Percentiles rank a stretch among this genome's conserved stretches.
phyloP scores from a whole-genome alignment of 805 yeast genomes.

The Candida glaebosa region DNA sequence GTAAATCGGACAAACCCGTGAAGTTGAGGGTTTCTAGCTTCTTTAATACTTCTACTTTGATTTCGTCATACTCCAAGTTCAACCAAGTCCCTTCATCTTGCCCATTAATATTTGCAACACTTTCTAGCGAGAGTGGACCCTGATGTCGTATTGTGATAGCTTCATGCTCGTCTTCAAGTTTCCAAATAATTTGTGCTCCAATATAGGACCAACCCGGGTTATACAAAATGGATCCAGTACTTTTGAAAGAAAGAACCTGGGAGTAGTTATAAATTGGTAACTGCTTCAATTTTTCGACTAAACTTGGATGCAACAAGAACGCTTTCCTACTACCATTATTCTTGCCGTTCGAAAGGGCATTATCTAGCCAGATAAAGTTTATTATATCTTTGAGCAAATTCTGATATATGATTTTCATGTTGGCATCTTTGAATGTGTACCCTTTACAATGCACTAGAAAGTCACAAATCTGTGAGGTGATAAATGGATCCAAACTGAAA shows the following conservation, averaged over 20 bases:
- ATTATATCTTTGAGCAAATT: conserved; percentile 53
- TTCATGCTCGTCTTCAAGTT: conserved; percentile 40
- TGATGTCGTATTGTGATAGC: conserved; percentile 38
- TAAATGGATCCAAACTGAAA: conserved; percentile 41
- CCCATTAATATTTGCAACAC: conserved; percentile 29
- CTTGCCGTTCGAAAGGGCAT: conserved; percentile 34
- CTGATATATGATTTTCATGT: conserved; percentile 38
- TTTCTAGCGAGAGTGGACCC: conserved; percentile 50
- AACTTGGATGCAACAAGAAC: conserved; percentile 33
- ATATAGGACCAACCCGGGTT: conserved; percentile 50
- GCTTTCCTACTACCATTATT: conserved; percentile 31
- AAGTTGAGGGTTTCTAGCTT: conserved; percentile 44
- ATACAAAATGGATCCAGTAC: conserved; percentile 42
- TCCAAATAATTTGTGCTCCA: conserved; percentile 42
- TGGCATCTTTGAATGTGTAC: conserved; percentile 21
- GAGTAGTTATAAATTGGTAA: conserved; percentile 30
- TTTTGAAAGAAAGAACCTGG: conserved; percentile 3
- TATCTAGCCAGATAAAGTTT: conserved; percentile 55
- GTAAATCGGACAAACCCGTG: conserved; percentile 44
- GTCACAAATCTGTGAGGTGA: conserved; percentile 45
- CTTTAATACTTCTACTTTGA: conserved; percentile 44
- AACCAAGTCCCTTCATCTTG: conserved; percentile 36
- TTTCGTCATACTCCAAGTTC: conserved; percentile 36
- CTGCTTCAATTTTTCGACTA: conserved; percentile 25
- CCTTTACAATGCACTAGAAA: conserved; percentile 42